Evolutionary conservation across 202 grass and related monocot genomes (phyloP), one percentile per base, ranked within the genome.

Genomic region (Setaria italica): DNA sequence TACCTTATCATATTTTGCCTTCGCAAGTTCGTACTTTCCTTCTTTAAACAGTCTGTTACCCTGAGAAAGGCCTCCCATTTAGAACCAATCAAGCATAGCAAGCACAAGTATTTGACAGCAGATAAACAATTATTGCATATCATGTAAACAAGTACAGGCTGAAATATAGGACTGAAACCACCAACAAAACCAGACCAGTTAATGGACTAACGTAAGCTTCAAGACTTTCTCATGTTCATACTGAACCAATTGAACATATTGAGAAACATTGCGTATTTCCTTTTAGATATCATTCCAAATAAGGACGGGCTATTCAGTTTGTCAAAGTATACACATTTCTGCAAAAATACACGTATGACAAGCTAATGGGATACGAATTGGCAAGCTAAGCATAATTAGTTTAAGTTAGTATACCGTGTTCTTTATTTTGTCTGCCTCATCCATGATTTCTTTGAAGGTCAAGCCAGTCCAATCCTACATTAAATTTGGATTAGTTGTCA

Each of bases 31-130:
- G 84, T 85, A 94, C 55, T 99, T 96, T 78, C 91, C 93, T 95
- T 99, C 96, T 89, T 96, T 99, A 88, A 99, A 99, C 70, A 99
- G 83, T 91, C 91, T 90, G 42, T 99, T 99, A 84, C 96, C 96
- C 93, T 99, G 86, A 79, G 51, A 89, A 35, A 89, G 62, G 70
- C 46, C 56, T 59, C 74, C 62, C 10, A 6, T 54, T 85, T 62
- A 85, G 66, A 42, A 63, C 0, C 19, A 45, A 16, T 42, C 6
- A 21, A 58, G 55, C n/a, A 77, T 16, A 87, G 0, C 41, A 62
- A 39, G 43, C 2, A 43, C 34, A 77, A 19, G 1, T 56, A 80
- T 80, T 37, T 77, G 74, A 58, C 39, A 80, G 11, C 29, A 75
- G 21, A 47, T 67, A 56, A 45, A 53, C 11, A 46, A 60, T 72